Conservation (phyloP, 2,329 filamentous ascomycete genomes). For the Aspergillus pseudotamarii region DNA sequence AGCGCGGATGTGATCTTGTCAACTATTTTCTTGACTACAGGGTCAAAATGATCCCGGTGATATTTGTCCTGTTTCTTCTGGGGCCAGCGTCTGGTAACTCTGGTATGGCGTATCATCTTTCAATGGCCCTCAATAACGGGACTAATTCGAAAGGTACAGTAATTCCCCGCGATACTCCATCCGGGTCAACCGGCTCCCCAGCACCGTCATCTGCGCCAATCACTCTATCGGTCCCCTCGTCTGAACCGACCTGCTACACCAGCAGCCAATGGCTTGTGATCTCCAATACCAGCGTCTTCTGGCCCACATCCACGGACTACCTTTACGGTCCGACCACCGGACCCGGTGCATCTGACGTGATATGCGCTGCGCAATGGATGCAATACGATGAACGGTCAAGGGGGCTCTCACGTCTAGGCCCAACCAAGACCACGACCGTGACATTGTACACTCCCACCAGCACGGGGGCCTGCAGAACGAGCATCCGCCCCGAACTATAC, state of each 20-base stretch:
- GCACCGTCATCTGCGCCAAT: neutral
- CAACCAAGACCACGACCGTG: slow-evolving; percentile 16
- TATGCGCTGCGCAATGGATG: slow-evolving; percentile 25
- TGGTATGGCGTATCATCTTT: neutral
- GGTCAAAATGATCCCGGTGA: neutral
- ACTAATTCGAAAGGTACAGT: neutral
- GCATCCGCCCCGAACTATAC: slow-evolving; percentile 11
- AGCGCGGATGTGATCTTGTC: neutral
- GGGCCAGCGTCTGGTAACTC: neutral
- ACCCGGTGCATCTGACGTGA: slow-evolving; percentile 20
- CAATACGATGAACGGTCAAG: slow-evolving; percentile 18
- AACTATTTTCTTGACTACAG: neutral
- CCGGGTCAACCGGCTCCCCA: neutral
- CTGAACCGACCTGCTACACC: slow-evolving; percentile 9
- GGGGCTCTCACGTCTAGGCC: slow-evolving; percentile 19
- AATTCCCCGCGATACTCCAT: neutral
- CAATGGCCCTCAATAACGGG: too few species aligned
- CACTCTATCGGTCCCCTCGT: neutral
- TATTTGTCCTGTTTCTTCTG: neutral
- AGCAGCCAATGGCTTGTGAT: slow-evolving; percentile 36
- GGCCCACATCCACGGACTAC: slow-evolving; percentile 29
- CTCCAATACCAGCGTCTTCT: slow-evolving; percentile 24
- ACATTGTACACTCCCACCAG: slow-evolving; percentile 19
- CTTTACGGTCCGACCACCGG: slow-evolving; percentile 27
- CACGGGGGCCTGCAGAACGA: slow-evolving; percentile 22